phyloP scores from a whole-genome alignment of 176 grass and related monocot species.

The Pontederia crassipes region DNA sequence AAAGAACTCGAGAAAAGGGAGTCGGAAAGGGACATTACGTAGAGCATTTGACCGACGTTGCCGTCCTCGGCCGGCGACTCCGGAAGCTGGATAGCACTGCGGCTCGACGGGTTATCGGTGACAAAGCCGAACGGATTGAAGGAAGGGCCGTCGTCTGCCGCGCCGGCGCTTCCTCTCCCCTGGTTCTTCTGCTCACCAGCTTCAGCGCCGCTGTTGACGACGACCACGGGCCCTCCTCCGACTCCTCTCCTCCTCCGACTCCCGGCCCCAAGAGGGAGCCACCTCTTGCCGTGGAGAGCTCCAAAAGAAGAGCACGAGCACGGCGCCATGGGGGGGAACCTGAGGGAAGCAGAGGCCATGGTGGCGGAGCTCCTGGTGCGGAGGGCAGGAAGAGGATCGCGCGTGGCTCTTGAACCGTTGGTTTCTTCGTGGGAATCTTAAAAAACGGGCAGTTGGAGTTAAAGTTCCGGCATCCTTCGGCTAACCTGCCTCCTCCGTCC shows the following conservation, averaged over 20 bases:
- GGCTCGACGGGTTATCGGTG: constrained; percentile 79
- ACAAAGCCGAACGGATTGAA: constrained; percentile 96
- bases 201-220: constrained; percentile 17
- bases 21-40: constrained; percentile 36
- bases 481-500: too few species aligned
- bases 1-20: neutral
- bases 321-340: neutral
- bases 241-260: too few species aligned
- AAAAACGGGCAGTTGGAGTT: too few species aligned
- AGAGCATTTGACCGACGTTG: constrained; percentile 98
- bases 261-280: neutral
- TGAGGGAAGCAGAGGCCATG: constrained; percentile 12
- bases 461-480: too few species aligned
- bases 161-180: neutral
- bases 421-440: too few species aligned
- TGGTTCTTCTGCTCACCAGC: constrained; percentile 11
- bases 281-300: neutral
- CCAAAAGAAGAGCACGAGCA: neutral
- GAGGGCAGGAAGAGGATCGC: too few species aligned
- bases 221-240: constrained; percentile 1
- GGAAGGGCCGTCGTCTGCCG: constrained; percentile 15
- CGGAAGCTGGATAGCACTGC: constrained; percentile 67
- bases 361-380: too few species aligned
- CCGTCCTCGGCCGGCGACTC: constrained; percentile 72
- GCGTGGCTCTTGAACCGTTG: too few species aligned